phyloP scores from a whole-genome alignment of 164 flowering plant species.

The Magnolia sinica region DNA sequence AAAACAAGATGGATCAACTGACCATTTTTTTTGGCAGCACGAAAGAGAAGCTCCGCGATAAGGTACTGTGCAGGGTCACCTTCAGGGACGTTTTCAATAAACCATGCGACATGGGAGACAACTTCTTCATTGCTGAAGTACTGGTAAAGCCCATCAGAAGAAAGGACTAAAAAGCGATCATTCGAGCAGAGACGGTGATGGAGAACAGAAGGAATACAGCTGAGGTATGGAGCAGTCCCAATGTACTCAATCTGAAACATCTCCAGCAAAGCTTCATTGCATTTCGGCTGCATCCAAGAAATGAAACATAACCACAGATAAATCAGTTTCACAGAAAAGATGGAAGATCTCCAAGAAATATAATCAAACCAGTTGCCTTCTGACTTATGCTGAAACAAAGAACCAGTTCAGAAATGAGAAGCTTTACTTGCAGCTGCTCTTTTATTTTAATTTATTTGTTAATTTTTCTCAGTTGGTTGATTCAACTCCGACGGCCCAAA shows the following conservation, averaged over 20 bases:
- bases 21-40: constrained; percentile 77
- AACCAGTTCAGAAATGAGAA: neutral
- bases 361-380: neutral
- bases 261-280: constrained; percentile 56
- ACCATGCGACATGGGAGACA: constrained; percentile 63
- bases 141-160: constrained; percentile 72
- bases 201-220: constrained; percentile 46
- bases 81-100: constrained; percentile 64
- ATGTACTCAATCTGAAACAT: constrained; percentile 56
- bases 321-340: neutral
- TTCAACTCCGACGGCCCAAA: neutral
- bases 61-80: constrained; percentile 80
- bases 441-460: neutral
- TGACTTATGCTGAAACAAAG: neutral
- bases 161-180: constrained; percentile 63
- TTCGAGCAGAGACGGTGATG: constrained; percentile 60
- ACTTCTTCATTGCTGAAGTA: constrained; percentile 76
- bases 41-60: constrained; percentile 59
- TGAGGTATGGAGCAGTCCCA: constrained; percentile 54
- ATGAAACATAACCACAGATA: neutral
- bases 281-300: constrained; percentile 47
- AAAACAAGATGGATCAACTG: constrained; percentile 17
- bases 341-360: neutral
- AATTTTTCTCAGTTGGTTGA: neutral
- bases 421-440: neutral